Evolutionary conservation across 176 grass and related monocot species (phyloP).

Genomic region (Coix lacrymajobi): DNA sequence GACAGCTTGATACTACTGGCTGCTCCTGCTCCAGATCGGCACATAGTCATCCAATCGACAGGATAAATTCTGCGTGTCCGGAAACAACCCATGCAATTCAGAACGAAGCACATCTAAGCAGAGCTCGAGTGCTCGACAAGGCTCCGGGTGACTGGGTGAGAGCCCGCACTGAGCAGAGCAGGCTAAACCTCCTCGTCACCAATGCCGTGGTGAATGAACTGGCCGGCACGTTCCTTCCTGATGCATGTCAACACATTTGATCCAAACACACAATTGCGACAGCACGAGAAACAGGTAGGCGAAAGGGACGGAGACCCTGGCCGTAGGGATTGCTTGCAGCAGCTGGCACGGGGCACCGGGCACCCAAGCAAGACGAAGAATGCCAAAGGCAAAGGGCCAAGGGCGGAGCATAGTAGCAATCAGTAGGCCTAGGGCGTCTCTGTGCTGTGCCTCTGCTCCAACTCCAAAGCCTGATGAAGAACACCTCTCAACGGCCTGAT

Average conservation of each 20-base stretch:
- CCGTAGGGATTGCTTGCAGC: neutral
- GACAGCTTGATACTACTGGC: conserved; percentile 10
- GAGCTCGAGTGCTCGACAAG: too few relatives aligned
- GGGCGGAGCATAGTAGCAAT: neutral
- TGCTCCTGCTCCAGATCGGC: neutral
- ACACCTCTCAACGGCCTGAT: conserved; percentile 27
- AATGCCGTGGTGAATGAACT: neutral
- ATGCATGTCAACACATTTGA: too few relatives aligned
- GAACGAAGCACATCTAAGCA: neutral
- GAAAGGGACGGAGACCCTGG: neutral
- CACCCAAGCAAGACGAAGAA: neutral
- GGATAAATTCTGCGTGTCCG: neutral
- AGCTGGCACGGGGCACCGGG: neutral
- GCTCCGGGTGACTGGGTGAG: too few relatives aligned
- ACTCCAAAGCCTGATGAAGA: conserved; percentile 20
- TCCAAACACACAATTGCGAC: neutral
- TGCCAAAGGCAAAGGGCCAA: neutral
- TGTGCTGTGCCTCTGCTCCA: neutral
- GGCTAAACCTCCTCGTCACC: too few relatives aligned
- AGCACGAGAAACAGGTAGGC: neutral
- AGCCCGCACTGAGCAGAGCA: too few relatives aligned
- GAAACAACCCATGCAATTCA: neutral
- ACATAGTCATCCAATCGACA: too few relatives aligned
- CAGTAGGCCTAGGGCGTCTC: neutral
- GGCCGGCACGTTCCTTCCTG: neutral